Base-by-base conservation (phyloP, 2,329 filamentous ascomycete genomes). In the Chaetoscypha palmicola region DNA sequence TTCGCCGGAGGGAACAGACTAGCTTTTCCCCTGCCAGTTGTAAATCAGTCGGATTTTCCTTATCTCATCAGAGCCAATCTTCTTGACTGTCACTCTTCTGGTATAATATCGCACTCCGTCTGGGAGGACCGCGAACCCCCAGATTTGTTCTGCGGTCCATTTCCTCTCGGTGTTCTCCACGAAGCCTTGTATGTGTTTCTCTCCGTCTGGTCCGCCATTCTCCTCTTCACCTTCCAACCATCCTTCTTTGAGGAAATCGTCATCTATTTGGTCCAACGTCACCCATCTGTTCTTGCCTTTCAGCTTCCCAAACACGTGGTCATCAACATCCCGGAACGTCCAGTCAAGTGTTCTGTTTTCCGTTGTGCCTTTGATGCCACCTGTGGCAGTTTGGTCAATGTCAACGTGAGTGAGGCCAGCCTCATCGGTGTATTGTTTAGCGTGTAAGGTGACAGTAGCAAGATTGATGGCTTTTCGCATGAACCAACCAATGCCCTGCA, bases 221-320 rank as follows among this genome's bases (percentile, higher is more conserved):
- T 62, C 63, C 9, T 64, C 63, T 5, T 66, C 64, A 3, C 66
- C 59, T 20, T 75, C 72, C 4, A 71, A 43, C 64, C 74, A 80
- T 1, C 68, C 74, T 28, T 72, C 65, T 37, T 63, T 66, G 45
- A 71, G 62, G 31, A 61, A 70, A 48, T 70, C 64, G 19, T 64
- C 59, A 24, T 58, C 60, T 33, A 64, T 61, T 8, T 55, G 61
- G n/a, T 56, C 58, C 47, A 64, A 57, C 9, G 50, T 50, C 14
- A 61, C 43, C 52, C 69, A 68, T 23, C 72, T 66, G 17, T 65
- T 69, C 41, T 66, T 64, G 21, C 75, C 78, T 14, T 63, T 64
- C 34, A 84, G 58, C 8, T 65, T 66, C 21, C 81, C 81, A 59
- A 84, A 86, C 53, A 85, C 69, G 58, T 74, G 69, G 58, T 86